Percentiles rank a stretch among this genome's conserved stretches.
Conservation (phyloP, 805 yeast genomes). For the Nakazawaea molendinolei region DNA sequence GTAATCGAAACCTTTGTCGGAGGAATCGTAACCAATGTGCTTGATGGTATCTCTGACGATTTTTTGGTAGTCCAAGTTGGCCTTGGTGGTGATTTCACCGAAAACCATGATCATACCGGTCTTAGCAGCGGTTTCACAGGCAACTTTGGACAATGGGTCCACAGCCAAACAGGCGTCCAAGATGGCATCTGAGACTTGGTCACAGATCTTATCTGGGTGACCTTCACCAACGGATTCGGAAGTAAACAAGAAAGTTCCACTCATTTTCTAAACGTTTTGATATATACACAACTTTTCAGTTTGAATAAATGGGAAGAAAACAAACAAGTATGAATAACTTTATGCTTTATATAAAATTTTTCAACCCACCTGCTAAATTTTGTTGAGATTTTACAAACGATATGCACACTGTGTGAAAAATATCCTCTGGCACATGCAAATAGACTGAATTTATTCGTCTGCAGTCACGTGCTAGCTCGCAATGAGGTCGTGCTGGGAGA, state of each 20-base stretch:
- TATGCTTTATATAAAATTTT: not conserved
- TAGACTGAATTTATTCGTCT: too few species aligned
- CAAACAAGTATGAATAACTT: too few species aligned
- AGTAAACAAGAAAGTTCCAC: slow-evolving; percentile 56
- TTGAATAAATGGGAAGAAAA: too few species aligned
- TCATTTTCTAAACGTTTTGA: slow-evolving; percentile 4
- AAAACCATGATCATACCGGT: slow-evolving; percentile 99
- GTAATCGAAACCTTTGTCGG: slow-evolving; percentile 97
- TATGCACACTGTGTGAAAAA: too few species aligned
- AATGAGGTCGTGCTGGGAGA: too few species aligned
- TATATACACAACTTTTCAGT: too few species aligned
- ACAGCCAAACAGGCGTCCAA: slow-evolving; percentile 93
- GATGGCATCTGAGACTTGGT: slow-evolving; percentile 97
- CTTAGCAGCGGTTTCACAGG: slow-evolving; percentile 98
- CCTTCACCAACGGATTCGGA: slow-evolving; percentile 94
- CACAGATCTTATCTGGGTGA: slow-evolving; percentile 95
- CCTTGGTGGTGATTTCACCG: slow-evolving; percentile 98
- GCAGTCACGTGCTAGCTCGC: too few species aligned
- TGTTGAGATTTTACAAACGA: too few species aligned
- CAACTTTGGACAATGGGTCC: slow-evolving; percentile 97
- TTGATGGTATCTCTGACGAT: slow-evolving; percentile 97
- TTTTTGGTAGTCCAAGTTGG: slow-evolving; percentile 92
- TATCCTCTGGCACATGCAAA: too few species aligned
- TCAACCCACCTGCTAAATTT: too few species aligned
- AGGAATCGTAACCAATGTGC: slow-evolving; percentile 95